Percentiles rank a stretch among this genome's conserved stretches.
These are phyloP conservation scores for Dothidotthia symphoricarpi DNA, from an alignment of 2,329 filamentous ascomycete genomes.

Conservation along the genomic window DNA sequence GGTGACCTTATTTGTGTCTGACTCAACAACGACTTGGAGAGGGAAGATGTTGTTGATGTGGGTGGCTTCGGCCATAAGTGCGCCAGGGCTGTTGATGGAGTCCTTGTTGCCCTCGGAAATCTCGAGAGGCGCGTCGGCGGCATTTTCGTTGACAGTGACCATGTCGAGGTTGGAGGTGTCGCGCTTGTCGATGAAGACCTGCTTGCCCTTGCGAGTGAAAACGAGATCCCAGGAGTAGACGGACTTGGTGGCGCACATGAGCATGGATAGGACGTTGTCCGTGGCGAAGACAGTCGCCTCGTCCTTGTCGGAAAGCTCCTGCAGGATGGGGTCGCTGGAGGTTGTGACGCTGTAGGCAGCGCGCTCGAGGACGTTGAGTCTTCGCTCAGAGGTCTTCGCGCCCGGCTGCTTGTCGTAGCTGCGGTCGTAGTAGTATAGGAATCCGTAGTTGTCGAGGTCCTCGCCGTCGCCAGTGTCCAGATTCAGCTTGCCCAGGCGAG, in stretches of 20 bases:
- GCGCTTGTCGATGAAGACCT: constrained; percentile 98
- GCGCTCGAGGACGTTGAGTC: constrained; percentile 84
- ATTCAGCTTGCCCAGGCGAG: constrained; percentile 91
- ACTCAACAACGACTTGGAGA: constrained; percentile 89
- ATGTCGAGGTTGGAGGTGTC: constrained; percentile 93
- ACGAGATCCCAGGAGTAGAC: constrained; percentile 99
- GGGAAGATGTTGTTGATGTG: constrained; percentile 99
- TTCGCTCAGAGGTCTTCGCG: constrained; percentile 77
- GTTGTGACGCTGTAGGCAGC: constrained; percentile 98
- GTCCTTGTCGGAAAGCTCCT: constrained; percentile 92
- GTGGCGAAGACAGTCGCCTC: constrained; percentile 97
- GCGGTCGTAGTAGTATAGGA: constrained; percentile 98
- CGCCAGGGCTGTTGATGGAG: constrained; percentile 86
- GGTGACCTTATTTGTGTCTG: constrained; percentile 71
- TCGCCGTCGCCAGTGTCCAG: constrained; percentile 92
- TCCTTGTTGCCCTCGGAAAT: constrained; percentile 91
- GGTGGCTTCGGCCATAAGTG: constrained; percentile 93
- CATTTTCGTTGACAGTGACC: constrained; percentile 99
- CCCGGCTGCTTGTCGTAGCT: constrained; percentile 90
- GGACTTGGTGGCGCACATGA: constrained; percentile 96
- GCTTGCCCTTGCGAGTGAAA: constrained; percentile 87
- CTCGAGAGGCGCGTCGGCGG: constrained; percentile 89
- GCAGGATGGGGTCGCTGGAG: constrained; percentile 91
- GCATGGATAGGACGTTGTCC: constrained; percentile 95
- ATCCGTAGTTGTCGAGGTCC: constrained; percentile 92